Evolutionary conservation across 148 eudicot species (phyloP), one percentile per base, ranked within the genome.

Genomic region (Silene uniflora): DNA sequence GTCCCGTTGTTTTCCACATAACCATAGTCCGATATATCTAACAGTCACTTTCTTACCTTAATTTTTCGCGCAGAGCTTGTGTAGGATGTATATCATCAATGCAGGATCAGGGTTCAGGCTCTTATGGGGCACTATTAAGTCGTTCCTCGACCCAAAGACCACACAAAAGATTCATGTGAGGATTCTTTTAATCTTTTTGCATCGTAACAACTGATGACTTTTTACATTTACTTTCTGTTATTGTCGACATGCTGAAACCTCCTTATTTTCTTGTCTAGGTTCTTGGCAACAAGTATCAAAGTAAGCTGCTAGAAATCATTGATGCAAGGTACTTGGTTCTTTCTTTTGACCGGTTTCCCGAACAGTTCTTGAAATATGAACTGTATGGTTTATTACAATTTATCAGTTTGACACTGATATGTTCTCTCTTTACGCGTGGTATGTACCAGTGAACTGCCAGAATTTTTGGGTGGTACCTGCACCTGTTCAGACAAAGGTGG

Each of bases 101-200:
- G 98, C 98, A 19, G 98, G 98, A 42, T 88, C 93, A 10, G 97
- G 97, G 59, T 93, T 94, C 73, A 89, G 97, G 88, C 90, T 94
- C 59, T 77, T 94, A 55, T 93, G 98, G 98, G 90, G 77, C 85
- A 90, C 96, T n/a, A 88, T 91, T 39, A 94, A 94, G 83, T 82
- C 93, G 18, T 91, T 94, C 83, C 91, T 94, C 60, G 98, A 94
- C 79, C 97, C 98, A n/a, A 90, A 85, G 77, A 94, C 98, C 60
- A 85, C 98, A 14, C 85, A 91, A 52, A 94, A 94, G 79, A 94
- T 94, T 77, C 90, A 91, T 88, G 98, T 94, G 76, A 77, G 87
- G 35, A 49, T 74, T 70, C 62, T 44, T 61, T 21, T 18, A 9
- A 55, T 58, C 52, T 13, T 3, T 35, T 52, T 67, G 58, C 1